phyloP scores from a whole-genome alignment of 108 stramenopile species.

The Conticribra weissflogii region DNA sequence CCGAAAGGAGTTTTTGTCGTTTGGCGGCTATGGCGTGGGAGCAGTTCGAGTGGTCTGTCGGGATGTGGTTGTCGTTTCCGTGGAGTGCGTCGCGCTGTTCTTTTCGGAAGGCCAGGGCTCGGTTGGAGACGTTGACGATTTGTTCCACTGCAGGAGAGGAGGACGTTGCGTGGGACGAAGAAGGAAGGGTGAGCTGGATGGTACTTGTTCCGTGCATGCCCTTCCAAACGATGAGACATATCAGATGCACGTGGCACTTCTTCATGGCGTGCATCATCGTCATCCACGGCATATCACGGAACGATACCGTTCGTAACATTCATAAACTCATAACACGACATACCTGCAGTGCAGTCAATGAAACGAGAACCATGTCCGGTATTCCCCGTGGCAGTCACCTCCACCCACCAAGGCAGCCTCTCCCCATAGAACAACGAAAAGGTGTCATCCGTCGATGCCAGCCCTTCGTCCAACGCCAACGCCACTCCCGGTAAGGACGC shows the following conservation, averaged over 20 bases:
- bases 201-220: no score
- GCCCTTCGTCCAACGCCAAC: constrained; percentile 89
- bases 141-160: constrained; percentile 69
- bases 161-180: no score
- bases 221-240: no score
- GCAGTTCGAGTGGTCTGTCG: constrained; percentile 69
- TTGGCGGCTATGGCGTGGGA: constrained; percentile 75
- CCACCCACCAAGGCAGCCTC: constrained; percentile 88
- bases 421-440: constrained; percentile 98
- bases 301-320: no score
- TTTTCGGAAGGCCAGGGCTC: constrained; percentile 85
- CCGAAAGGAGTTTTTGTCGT: constrained; percentile 20
- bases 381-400: constrained; percentile 86
- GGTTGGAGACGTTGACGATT: constrained; percentile 80
- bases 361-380: constrained; percentile 97
- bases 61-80: constrained; percentile 20
- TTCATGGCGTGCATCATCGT: no score
- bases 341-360: constrained; percentile 87
- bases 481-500: constrained; percentile 65
- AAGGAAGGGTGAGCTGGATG: no score
- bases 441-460: constrained; percentile 74
- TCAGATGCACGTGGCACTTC: no score
- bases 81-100: constrained; percentile 85
- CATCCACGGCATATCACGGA: no score
- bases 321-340: no score